A percentile compares a stretch with the other conserved stretches of the same genome.
Conservation (phyloP, 768 basidiomycete species). For the Leucosporidium scottii region DNA sequence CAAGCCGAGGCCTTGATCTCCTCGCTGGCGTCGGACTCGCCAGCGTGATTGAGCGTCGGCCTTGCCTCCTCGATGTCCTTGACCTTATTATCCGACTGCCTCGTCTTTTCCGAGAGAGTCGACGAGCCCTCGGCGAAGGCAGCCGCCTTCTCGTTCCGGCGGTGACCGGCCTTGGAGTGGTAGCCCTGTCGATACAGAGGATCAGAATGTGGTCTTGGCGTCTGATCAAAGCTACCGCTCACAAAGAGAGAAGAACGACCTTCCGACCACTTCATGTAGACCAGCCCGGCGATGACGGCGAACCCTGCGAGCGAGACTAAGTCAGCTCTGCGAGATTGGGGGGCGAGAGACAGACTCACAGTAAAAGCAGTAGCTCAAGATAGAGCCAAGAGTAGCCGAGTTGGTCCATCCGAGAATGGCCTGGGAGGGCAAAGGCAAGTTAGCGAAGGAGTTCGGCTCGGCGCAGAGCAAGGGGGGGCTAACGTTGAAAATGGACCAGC, state of each 20-base stretch:
- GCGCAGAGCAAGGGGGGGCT: neutral
- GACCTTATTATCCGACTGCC: too few species aligned
- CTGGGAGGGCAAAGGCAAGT: neutral
- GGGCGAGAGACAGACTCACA: constrained; percentile 48
- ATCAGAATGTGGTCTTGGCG: too few species aligned
- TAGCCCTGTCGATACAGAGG: too few species aligned
- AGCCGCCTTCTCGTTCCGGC: too few species aligned
- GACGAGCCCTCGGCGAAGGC: too few species aligned
- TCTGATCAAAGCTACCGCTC: too few species aligned
- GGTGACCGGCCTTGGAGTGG: too few species aligned
- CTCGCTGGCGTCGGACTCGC: too few species aligned
- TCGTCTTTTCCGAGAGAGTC: too few species aligned
- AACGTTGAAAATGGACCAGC: constrained; percentile 72
- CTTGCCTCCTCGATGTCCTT: too few species aligned
- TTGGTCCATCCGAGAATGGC: constrained; percentile 38
- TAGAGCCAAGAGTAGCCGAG: constrained; percentile 54
- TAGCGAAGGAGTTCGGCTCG: neutral
- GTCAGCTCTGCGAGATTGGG: neutral
- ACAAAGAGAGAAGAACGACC: constrained; percentile 36
- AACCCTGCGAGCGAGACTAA: constrained; percentile 39
- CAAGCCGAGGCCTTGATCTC: too few species aligned
- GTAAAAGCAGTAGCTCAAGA: constrained; percentile 85
- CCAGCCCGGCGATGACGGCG: constrained; percentile 60
- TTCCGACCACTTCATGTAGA: constrained; percentile 49
- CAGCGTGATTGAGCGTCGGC: too few species aligned